Evolutionary conservation across 2,329 filamentous ascomycete genomes (phyloP).

Genomic region (Ascochyta lentis): DNA sequence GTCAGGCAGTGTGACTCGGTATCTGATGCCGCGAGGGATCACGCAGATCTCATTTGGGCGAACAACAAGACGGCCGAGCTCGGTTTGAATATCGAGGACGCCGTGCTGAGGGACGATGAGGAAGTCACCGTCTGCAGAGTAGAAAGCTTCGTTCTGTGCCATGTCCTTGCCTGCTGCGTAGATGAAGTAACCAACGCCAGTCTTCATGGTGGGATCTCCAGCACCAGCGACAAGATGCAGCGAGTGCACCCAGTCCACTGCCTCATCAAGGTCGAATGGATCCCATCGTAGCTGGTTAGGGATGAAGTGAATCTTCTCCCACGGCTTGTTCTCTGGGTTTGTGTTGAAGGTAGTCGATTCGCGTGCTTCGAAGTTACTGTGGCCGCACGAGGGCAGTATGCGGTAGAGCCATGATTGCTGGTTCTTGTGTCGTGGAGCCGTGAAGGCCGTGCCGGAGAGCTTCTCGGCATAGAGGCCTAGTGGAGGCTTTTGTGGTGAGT

Average conservation of each 20-base stretch:
- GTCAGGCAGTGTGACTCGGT: constrained; percentile 65
- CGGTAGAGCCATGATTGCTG: constrained; percentile 67
- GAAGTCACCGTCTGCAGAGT: constrained; percentile 77
- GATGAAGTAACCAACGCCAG: constrained; percentile 79
- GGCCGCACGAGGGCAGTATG: constrained; percentile 64
- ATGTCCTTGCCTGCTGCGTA: constrained; percentile 82
- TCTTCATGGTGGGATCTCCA: constrained; percentile 79
- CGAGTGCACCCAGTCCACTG: constrained; percentile 71
- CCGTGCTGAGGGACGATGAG: constrained; percentile 71
- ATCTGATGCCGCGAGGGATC: constrained; percentile 70
- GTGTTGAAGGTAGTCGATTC: constrained; percentile 59
- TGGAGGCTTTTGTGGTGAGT: constrained; percentile 81
- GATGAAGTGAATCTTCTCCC: constrained; percentile 72
- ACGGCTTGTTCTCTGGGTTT: constrained; percentile 57
- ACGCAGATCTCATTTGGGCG: constrained; percentile 72
- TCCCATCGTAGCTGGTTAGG: constrained; percentile 85
- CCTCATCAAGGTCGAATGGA: constrained; percentile 74
- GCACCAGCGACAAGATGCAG: constrained; percentile 78
- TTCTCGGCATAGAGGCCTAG: constrained; percentile 82
- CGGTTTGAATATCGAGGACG: constrained; percentile 70
- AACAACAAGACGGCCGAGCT: constrained; percentile 68
- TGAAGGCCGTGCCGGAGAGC: constrained; percentile 66
- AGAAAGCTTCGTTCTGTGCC: constrained; percentile 76
- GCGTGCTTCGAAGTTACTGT: constrained; percentile 60
- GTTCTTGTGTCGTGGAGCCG: constrained; percentile 63